Conservation (phyloP, 768 basidiomycete genomes). For the Hirschioporus abietinus region DNA sequence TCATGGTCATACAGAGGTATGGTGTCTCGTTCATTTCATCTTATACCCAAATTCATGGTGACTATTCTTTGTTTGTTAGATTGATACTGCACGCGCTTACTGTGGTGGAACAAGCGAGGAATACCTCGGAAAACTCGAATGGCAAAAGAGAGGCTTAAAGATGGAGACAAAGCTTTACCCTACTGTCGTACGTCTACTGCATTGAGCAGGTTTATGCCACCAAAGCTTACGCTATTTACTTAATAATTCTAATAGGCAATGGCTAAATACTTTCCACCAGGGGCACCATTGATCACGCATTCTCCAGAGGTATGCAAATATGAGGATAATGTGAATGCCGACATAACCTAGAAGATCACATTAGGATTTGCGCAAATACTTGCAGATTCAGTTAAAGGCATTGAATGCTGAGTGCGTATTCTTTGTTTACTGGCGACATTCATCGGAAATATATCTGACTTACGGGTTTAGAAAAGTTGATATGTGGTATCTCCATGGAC, state of each 20-base stretch:
- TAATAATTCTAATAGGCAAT: neutral
- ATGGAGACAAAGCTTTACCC: constrained; percentile 35
- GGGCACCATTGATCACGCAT: neutral
- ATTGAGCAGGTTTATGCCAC: neutral
- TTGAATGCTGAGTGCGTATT: constrained; percentile 27
- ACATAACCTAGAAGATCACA: neutral
- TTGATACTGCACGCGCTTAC: constrained; percentile 26
- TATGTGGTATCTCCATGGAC: constrained; percentile 34
- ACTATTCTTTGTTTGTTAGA: constrained; percentile 10
- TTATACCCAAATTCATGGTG: neutral
- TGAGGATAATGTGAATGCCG: neutral
- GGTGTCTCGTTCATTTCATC: constrained; percentile 4
- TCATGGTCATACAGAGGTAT: constrained; percentile 29
- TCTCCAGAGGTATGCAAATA: neutral
- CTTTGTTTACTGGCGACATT: neutral
- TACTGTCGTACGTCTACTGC: constrained; percentile 3
- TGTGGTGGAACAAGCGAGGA: constrained; percentile 28
- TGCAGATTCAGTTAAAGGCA: constrained; percentile 27
- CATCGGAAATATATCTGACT: neutral
- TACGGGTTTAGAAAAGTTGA: constrained; percentile 21
- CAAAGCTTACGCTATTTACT: neutral
- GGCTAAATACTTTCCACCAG: neutral
- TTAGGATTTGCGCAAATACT: constrained; percentile 16
- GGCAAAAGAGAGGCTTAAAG: constrained; percentile 27
- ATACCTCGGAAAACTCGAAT: constrained; percentile 37